These are phyloP conservation scores for Vitis hybrid DNA, from an alignment of 177 flowering plant species.

Conservation along the genomic window DNA sequence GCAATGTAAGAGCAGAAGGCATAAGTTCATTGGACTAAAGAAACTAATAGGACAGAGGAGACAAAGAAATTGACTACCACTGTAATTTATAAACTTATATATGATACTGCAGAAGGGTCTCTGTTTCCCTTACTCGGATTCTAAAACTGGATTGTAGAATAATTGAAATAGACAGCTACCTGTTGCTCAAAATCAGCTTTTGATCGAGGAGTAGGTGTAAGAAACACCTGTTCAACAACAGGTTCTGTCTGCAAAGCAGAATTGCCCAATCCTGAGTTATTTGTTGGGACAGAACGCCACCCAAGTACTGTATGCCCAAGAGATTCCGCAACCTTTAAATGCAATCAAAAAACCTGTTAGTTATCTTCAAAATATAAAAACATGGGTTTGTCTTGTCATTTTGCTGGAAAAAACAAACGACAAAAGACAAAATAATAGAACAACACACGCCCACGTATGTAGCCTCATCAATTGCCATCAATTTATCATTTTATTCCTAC, in stretches of 20 bases:
- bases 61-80: neutral
- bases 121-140: no score
- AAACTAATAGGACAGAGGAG: neutral
- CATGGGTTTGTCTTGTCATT: no score
- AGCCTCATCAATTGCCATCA: no score
- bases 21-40: neutral
- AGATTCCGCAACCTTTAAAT: conserved; percentile 84
- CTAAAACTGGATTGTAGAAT: neutral
- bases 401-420: no score
- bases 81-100: neutral
- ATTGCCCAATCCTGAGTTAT: conserved; percentile 83
- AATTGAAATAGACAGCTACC: conserved; percentile 34
- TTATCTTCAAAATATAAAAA: neutral
- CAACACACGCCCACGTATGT: no score
- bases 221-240: conserved; percentile 90
- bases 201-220: conserved; percentile 67
- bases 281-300: conserved; percentile 96
- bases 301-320: conserved; percentile 96
- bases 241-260: conserved; percentile 96
- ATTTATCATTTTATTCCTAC: no score
- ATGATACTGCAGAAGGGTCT: no score
- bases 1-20: neutral
- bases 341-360: conserved; percentile 3
- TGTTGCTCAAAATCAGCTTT: conserved; percentile 89
- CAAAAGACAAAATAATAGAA: no score